Evolutionary conservation across 345 rosid genomes (phyloP).

Genomic region (Mangifera indica): DNA sequence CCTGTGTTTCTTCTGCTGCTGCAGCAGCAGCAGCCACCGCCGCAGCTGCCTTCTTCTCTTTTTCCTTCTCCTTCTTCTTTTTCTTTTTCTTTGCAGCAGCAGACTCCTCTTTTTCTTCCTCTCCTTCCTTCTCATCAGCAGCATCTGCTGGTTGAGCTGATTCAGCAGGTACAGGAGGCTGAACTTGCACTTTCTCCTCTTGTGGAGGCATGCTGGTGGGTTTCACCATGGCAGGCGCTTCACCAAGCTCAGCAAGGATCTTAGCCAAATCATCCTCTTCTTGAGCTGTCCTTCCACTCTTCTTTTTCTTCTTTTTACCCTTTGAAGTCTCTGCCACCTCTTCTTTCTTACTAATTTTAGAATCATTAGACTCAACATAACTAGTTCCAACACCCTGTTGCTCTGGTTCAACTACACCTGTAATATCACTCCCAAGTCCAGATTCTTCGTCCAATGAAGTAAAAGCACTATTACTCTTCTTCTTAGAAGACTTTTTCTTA

Average conservation of each 20-base stretch:
- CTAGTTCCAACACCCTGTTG: slow-evolving; percentile 15
- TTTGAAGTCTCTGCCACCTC: slow-evolving; percentile 63
- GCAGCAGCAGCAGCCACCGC: slow-evolving; percentile 37
- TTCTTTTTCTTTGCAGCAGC: slow-evolving; percentile 91
- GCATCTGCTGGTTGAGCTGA: slow-evolving; percentile 35
- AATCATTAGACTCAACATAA: slow-evolving; percentile 25
- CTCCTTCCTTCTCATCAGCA: slow-evolving; percentile 65
- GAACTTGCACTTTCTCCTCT: slow-evolving; percentile 53
- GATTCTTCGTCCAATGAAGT: slow-evolving; percentile 35
- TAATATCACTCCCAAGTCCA: slow-evolving; percentile 25
- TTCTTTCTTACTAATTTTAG: slow-evolving; percentile 38
- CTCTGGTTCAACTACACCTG: slow-evolving; percentile 21
- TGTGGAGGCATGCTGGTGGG: slow-evolving; percentile 37
- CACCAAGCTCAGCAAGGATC: slow-evolving; percentile 90
- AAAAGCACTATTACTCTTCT: slow-evolving; percentile 42
- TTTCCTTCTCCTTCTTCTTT: slow-evolving; percentile 82
- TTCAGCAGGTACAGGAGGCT: slow-evolving; percentile 45
- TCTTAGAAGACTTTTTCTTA: slow-evolving; percentile 77
- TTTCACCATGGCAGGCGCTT: slow-evolving; percentile 38
- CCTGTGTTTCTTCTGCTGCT: slow-evolving; percentile 49
- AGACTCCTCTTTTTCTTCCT: slow-evolving; percentile 63
- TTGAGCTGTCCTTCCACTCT: slow-evolving; percentile 83
- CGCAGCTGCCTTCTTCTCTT: slow-evolving; percentile 66
- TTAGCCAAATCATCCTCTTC: slow-evolving; percentile 97
- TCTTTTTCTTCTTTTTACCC: slow-evolving; percentile 78